These are phyloP conservation scores for Mycena albidolilacea DNA, from an alignment of 768 basidiomycete species.

Conservation along the genomic window DNA sequence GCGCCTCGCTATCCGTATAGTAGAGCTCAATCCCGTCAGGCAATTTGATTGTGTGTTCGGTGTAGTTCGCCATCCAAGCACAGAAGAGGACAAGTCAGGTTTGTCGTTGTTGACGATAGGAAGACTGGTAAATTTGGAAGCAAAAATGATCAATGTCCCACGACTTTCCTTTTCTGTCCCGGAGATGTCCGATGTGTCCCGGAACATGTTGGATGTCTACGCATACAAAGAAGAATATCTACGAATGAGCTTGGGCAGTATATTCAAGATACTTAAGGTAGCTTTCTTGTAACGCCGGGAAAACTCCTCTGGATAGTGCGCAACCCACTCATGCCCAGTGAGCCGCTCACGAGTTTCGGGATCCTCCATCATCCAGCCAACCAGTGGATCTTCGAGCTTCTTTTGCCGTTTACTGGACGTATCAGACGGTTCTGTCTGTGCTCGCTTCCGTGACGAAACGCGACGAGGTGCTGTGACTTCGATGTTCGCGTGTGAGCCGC, in stretches of 20 bases:
- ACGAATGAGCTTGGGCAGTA: neutral
- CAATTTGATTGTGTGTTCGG: no score
- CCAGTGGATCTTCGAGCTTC: constrained; percentile 10
- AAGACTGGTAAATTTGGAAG: no score
- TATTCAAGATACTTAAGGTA: constrained; percentile 7
- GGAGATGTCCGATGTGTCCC: no score
- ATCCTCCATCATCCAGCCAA: constrained; percentile 18
- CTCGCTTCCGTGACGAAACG: neutral
- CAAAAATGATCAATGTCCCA: no score
- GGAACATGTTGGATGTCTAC: neutral
- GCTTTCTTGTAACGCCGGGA: constrained; percentile 9
- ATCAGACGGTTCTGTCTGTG: neutral
- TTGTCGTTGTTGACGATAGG: no score
- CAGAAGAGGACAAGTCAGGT: no score
- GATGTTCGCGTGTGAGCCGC: neutral
- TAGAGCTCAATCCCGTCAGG: no score
- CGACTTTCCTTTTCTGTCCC: no score
- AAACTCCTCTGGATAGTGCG: constrained; percentile 12
- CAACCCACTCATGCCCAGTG: constrained; percentile 16
- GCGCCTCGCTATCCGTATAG: no score
- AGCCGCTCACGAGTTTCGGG: constrained; percentile 13
- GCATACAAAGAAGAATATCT: neutral
- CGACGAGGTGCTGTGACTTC: neutral
- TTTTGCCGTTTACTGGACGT: constrained; percentile 3
- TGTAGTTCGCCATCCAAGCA: no score